Percentiles rank a stretch among this genome's conserved stretches.
phyloP scores from a whole-genome alignment of 225 moss, liverwort and hornwort species.

The Sphagnum contortum region DNA sequence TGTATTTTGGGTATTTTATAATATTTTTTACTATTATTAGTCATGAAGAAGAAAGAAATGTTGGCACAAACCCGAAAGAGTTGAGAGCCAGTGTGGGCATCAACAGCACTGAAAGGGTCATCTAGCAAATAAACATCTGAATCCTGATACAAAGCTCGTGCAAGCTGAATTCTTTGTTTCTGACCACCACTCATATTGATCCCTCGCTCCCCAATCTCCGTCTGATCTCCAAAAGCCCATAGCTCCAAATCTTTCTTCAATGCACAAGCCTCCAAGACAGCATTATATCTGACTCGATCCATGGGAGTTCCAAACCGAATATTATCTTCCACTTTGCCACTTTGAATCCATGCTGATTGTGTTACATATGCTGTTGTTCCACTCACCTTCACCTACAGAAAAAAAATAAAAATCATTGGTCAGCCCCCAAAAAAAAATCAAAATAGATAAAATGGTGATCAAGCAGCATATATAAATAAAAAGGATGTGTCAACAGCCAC shows the following conservation, averaged over 20 bases:
- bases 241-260: conserved; percentile 53
- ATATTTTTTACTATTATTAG: background rate
- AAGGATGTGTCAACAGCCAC: no score
- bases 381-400: conserved; percentile 27
- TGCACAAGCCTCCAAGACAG: conserved; percentile 29
- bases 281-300: conserved; percentile 32
- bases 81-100: conserved; percentile 55
- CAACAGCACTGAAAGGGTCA: conserved; percentile 65
- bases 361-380: conserved; percentile 55
- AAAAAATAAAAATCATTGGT: background rate
- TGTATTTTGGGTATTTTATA: background rate
- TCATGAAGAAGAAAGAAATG: background rate
- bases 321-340: conserved; percentile 56
- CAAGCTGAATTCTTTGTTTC: conserved; percentile 63
- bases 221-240: conserved; percentile 50
- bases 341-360: conserved; percentile 62
- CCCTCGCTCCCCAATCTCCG: conserved; percentile 59
- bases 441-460: background rate
- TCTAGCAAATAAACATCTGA: conserved; percentile 48
- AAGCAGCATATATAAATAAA: no score
- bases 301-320: conserved; percentile 48
- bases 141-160: conserved; percentile 58
- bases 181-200: conserved; percentile 63
- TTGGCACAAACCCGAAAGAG: conserved; percentile 29
- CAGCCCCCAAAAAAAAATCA: background rate